These are phyloP conservation scores for Hymenoscyphus albidus DNA, from an alignment of 2,329 filamentous ascomycete species.

Conservation along the genomic window DNA sequence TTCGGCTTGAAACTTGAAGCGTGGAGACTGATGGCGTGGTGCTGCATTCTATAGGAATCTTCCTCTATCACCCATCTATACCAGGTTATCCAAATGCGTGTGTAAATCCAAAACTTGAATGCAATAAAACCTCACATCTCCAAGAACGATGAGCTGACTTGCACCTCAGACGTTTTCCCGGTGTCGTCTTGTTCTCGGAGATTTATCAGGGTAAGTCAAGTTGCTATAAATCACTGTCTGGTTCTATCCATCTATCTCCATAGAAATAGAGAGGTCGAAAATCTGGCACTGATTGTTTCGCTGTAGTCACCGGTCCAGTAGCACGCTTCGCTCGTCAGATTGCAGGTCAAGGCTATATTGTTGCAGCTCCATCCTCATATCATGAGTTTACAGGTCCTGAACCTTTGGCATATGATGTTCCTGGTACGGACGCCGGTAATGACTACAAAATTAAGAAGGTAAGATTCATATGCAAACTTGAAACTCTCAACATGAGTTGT, in stretches of 20 bases:
- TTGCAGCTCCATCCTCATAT: constrained; percentile 84
- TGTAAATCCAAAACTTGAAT: constrained; percentile 26
- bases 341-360: constrained; percentile 88
- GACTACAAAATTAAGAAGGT: constrained; percentile 80
- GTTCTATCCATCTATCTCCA: background rate
- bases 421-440: constrained; percentile 85
- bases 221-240: background rate
- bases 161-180: constrained; percentile 65
- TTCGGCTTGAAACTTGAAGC: constrained; percentile 4
- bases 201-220: constrained; percentile 80
- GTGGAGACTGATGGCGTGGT: background rate
- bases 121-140: background rate
- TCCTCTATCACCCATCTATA: constrained; percentile 81
- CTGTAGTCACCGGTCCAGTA: constrained; percentile 80
- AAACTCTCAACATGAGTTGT: background rate
- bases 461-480: constrained; percentile 5
- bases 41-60: constrained; percentile 62
- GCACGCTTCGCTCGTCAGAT: constrained; percentile 88
- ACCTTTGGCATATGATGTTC: constrained; percentile 77
- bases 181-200: constrained; percentile 84
- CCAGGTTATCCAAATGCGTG: constrained; percentile 83
- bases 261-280: background rate
- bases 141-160: constrained; percentile 9
- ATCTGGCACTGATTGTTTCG: constrained; percentile 4
- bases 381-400: constrained; percentile 90